Percentiles rank a stretch among this genome's conserved stretches.
phyloP scores from a whole-genome alignment of 768 basidiomycete species.

The Rhodotorula toruloides region DNA sequence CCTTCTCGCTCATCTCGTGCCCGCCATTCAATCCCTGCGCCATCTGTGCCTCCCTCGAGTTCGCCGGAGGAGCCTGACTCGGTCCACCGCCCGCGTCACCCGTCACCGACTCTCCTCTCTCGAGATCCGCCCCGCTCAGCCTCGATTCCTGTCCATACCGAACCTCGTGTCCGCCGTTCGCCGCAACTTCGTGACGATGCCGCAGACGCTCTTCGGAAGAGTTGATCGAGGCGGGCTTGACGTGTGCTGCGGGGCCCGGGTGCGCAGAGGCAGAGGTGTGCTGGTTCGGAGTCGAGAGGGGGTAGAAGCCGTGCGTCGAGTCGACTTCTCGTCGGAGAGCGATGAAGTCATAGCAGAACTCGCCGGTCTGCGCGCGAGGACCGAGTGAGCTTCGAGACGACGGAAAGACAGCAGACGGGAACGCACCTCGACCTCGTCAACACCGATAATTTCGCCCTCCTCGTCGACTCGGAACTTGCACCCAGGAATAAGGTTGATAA shows the following conservation, averaged over 20 bases:
- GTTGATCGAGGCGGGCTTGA: constrained; percentile 25
- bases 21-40: constrained; percentile 2
- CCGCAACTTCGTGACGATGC: background rate
- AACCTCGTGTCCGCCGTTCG: background rate
- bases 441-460: constrained; percentile 60
- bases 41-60: constrained; percentile 12
- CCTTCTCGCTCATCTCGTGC: background rate
- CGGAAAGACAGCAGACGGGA: constrained; percentile 52
- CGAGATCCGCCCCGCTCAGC: background rate
- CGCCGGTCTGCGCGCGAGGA: constrained; percentile 58
- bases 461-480: constrained; percentile 59
- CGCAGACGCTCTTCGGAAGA: constrained; percentile 18
- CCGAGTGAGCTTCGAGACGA: background rate
- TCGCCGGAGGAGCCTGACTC: background rate
- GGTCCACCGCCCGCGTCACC: background rate
- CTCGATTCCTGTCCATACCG: background rate
- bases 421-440: constrained; percentile 68
- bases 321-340: constrained; percentile 32
- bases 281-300: background rate
- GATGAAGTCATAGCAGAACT: constrained; percentile 78
- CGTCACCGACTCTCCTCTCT: too few species aligned
- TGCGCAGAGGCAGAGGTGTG: background rate
- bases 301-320: constrained; percentile 5
- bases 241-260: constrained; percentile 5
- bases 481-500: constrained; percentile 55